phyloP scores from a whole-genome alignment of 305 asterid genomes.

The Fraxinus sp. region DNA sequence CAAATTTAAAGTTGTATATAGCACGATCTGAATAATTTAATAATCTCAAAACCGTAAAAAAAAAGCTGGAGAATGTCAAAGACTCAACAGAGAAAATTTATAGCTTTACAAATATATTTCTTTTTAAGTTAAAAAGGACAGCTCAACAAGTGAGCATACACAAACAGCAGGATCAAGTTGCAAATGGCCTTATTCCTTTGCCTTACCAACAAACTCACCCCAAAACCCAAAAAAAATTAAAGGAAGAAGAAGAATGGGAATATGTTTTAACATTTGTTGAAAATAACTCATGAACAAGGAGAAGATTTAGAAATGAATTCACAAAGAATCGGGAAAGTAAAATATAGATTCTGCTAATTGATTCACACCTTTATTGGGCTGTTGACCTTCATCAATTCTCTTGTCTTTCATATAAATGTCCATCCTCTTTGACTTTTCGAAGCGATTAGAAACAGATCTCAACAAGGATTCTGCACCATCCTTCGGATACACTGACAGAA shows the following conservation, averaged over 20 bases:
- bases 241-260: not conserved
- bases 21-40: not conserved
- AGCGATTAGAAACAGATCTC: slow-evolving; percentile 50
- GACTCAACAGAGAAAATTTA: not conserved
- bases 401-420: slow-evolving; percentile 39
- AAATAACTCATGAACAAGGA: not conserved
- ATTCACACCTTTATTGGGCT: slow-evolving; percentile 46
- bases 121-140: not conserved
- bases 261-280: not conserved
- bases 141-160: not conserved
- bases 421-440: slow-evolving; percentile 62
- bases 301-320: not conserved
- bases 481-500: slow-evolving; percentile 69
- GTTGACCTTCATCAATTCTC: slow-evolving; percentile 46
- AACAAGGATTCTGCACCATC: slow-evolving; percentile 65
- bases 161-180: not conserved
- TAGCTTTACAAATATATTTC: not conserved
- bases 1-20: not conserved
- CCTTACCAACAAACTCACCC: not conserved
- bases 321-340: slow-evolving; percentile 14
- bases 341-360: slow-evolving; percentile 16
- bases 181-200: not conserved
- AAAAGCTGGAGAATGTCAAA: not conserved
- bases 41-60: not conserved
- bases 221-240: not conserved